Conservation (phyloP, 2,329 filamentous ascomycete genomes). For the Aquanectria penicillioides region DNA sequence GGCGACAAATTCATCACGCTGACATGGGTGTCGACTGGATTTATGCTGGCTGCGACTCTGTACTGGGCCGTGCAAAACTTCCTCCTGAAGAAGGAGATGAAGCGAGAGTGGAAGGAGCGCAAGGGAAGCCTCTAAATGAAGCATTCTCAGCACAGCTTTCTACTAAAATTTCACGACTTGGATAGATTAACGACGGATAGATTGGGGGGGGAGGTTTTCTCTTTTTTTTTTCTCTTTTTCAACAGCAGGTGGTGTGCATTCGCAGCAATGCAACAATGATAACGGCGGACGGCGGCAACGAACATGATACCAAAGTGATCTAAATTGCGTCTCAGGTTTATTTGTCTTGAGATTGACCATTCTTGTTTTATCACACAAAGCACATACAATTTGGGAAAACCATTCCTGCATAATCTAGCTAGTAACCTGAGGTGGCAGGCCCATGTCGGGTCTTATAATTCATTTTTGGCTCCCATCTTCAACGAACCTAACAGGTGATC, state of each 20-base stretch:
- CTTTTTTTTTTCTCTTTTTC: neutral
- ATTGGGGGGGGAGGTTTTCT: too few species aligned
- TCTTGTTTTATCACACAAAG: neutral
- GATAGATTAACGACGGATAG: too few species aligned
- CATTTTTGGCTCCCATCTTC: slow-evolving; percentile 4
- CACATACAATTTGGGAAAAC: neutral
- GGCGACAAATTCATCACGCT: slow-evolving; percentile 58
- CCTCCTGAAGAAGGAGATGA: slow-evolving; percentile 40
- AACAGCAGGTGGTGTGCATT: too few species aligned
- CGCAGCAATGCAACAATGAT: slow-evolving; percentile 3
- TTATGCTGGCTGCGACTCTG: slow-evolving; percentile 51
- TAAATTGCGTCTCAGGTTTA: neutral
- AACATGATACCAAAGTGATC: slow-evolving; percentile 13
- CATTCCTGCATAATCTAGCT: neutral
- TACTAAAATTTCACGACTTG: too few species aligned
- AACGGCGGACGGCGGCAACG: neutral
- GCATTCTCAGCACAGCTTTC: neutral
- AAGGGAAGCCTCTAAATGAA: slow-evolving; percentile 30
- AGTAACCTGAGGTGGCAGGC: slow-evolving; percentile 9
- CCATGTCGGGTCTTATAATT: slow-evolving; percentile 5
- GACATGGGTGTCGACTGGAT: slow-evolving; percentile 58
- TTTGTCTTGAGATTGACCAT: neutral
- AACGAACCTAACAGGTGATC: neutral
- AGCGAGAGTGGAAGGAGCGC: slow-evolving; percentile 38
- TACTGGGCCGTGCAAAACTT: slow-evolving; percentile 55